These are phyloP conservation scores for Penicillium ucsense DNA, from an alignment of 495 filamentous ascomycete species.

Conservation along the genomic window DNA sequence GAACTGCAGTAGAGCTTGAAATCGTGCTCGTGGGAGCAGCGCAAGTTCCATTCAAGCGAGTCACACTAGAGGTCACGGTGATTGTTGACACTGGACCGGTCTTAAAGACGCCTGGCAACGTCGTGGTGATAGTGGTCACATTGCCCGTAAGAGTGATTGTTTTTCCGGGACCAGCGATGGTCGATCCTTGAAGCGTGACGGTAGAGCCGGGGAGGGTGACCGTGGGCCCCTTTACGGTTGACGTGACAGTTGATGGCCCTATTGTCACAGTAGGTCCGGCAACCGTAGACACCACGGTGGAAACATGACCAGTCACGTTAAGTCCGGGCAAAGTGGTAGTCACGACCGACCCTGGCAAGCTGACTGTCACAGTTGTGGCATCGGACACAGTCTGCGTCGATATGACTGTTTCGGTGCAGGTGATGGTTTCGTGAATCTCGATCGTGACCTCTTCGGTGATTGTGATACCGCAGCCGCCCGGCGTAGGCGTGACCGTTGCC, in stretches of 20 bases:
- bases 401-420: slow-evolving; percentile 1
- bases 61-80: neutral
- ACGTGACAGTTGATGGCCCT: neutral
- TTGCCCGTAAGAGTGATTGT: slow-evolving; percentile 6
- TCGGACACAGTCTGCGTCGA: neutral
- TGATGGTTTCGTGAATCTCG: slow-evolving; percentile 4
- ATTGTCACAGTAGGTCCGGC: neutral
- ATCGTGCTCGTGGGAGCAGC: slow-evolving; percentile 12
- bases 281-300: neutral
- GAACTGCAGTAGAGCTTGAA: slow-evolving; percentile 1
- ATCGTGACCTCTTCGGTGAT: slow-evolving; percentile 7
- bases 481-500: neutral
- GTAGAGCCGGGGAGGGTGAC: neutral
- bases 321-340: neutral
- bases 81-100: slow-evolving; percentile 2
- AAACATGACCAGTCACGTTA: neutral
- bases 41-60: neutral
- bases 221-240: neutral
- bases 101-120: slow-evolving; percentile 1
- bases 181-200: neutral
- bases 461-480: neutral
- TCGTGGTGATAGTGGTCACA: slow-evolving; percentile 5
- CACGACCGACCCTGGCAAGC: neutral
- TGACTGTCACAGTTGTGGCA: neutral
- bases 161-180: slow-evolving; percentile 7